These are phyloP conservation scores for Multifurca ochricompacta DNA, from an alignment of 768 basidiomycete genomes.

Conservation along the genomic window DNA sequence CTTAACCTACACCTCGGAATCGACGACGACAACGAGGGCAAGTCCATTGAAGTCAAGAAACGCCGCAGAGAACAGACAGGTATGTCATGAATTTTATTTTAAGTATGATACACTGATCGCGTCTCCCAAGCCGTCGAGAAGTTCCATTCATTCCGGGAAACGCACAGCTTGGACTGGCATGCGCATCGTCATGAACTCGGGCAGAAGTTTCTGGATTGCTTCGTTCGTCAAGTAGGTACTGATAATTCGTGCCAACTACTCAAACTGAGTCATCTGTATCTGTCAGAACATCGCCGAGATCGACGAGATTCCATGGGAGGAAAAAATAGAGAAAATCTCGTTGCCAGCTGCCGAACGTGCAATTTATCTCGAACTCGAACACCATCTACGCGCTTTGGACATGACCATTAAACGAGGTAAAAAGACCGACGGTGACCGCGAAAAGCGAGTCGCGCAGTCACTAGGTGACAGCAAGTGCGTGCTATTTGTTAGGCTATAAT, in stretches of 20 bases:
- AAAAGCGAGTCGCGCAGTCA: conserved; percentile 77
- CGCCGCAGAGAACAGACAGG: conserved; percentile 80
- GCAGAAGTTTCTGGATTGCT: conserved; percentile 72
- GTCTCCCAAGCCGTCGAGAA: conserved; percentile 62
- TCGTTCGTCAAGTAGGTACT: conserved; percentile 69
- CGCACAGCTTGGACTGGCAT: conserved; percentile 89
- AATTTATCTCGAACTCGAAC: conserved; percentile 91
- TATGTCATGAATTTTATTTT: conserved; percentile 27
- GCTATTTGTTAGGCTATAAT: not conserved
- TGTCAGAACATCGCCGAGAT: conserved; percentile 89
- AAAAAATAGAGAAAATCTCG: conserved; percentile 52
- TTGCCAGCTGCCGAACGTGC: conserved; percentile 91
- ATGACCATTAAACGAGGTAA: conserved; percentile 69
- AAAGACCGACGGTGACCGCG: conserved; percentile 69
- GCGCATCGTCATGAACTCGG: conserved; percentile 76
- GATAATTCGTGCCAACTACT: not conserved
- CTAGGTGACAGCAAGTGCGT: conserved; percentile 71
- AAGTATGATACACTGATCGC: not conserved
- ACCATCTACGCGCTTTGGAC: conserved; percentile 84
- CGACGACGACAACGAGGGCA: conserved; percentile 80
- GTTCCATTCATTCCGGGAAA: conserved; percentile 96
- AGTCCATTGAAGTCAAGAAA: conserved; percentile 68
- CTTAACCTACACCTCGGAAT: conserved; percentile 87
- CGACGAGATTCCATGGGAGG: conserved; percentile 82
- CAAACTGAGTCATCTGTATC: not conserved